Percentiles rank a stretch among this genome's conserved stretches.
phyloP scores from a whole-genome alignment of 129 eudicot species.

The Ambrosia trifida region DNA sequence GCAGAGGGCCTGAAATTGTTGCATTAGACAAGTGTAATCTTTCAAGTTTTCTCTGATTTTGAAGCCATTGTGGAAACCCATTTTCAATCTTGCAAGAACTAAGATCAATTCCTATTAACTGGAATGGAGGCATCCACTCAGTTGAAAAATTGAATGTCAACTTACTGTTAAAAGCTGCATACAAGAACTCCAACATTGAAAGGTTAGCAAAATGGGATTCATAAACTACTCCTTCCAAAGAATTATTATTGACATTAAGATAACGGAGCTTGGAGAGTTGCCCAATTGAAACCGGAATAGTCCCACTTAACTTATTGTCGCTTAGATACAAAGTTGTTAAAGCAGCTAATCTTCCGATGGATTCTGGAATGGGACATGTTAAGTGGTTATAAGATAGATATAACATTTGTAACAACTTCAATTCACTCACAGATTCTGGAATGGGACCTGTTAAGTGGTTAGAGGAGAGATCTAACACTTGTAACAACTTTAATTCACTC shows the following conservation, averaged over 20 bases:
- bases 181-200: not conserved
- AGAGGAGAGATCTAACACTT: no score
- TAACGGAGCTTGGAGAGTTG: not conserved
- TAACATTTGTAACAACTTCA: no score
- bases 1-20: not conserved
- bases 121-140: slow-evolving; percentile 8
- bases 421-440: no score
- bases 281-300: not conserved
- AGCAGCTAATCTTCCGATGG: not conserved
- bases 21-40: not conserved
- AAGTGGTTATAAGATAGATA: no score
- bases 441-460: no score
- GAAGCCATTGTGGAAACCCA: slow-evolving; percentile 33
- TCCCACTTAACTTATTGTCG: not conserved
- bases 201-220: slow-evolving; percentile 1
- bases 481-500: no score
- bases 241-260: not conserved
- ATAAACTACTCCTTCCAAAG: not conserved
- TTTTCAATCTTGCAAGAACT: slow-evolving; percentile 7
- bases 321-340: not conserved
- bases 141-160: not conserved
- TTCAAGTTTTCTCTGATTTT: not conserved
- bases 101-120: not conserved
- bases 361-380: not conserved
- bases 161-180: not conserved